Evolutionary conservation across 2,329 filamentous ascomycete genomes (phyloP).

Genomic region (Sporothrix humicola): DNA sequence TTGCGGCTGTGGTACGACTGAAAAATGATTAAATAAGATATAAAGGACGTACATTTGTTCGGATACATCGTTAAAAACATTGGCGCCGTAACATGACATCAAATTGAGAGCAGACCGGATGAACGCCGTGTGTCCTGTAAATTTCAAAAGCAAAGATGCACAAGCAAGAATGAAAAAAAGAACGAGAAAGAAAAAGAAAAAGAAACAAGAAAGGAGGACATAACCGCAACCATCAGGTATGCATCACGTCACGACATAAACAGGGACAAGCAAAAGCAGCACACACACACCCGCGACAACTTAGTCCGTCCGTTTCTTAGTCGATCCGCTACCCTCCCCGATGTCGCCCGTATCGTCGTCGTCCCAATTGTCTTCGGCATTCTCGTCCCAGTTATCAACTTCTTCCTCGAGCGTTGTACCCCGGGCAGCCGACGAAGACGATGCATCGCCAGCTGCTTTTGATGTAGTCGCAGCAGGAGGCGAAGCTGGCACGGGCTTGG

Average conservation of each 20-base stretch:
- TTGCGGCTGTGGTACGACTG: too few relatives aligned
- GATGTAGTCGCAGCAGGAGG: conserved; percentile 65
- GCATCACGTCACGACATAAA: background rate
- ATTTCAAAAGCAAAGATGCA: too few relatives aligned
- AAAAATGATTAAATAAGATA: background rate
- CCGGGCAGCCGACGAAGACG: conserved; percentile 36
- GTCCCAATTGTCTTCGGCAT: conserved; percentile 65
- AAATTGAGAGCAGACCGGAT: background rate
- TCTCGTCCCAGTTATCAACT: conserved; percentile 94
- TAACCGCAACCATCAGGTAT: background rate
- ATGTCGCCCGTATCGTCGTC: conserved; percentile 48
- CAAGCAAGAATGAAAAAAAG: too few relatives aligned
- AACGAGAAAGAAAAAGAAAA: background rate
- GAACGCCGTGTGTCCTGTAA: background rate
- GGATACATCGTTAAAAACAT: background rate
- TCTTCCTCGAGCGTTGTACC: conserved; percentile 71
- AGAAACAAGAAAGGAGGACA: background rate
- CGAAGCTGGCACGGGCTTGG: background rate
- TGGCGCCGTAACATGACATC: background rate
- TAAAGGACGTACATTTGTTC: background rate
- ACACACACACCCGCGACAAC: background rate
- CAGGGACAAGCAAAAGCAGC: background rate
- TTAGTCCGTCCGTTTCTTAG: conserved; percentile 43
- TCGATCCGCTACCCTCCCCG: conserved; percentile 32
- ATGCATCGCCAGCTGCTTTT: conserved; percentile 34